Evolutionary conservation across 1,284 basidiomycete genomes (phyloP), one percentile per base, ranked within the genome.

Genomic region (Baeospora myosura): DNA sequence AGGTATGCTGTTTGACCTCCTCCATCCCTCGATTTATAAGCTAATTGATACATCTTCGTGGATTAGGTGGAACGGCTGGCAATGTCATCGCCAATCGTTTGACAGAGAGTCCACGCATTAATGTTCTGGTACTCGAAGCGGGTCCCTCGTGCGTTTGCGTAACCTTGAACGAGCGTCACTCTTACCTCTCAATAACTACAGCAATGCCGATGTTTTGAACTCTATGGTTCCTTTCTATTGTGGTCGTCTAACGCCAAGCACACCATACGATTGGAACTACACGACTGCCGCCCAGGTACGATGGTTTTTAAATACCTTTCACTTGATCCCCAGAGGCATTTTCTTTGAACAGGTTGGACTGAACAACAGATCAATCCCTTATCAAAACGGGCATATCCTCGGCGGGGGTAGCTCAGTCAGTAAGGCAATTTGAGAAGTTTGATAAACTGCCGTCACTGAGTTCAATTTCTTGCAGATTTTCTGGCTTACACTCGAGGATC

Each of bases 391-490:
- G 2, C 50, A 55, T 37, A 51, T 65, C 0, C 52, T 69, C 2
- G 68, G 68, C 7, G 68, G 68, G 3, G 56, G 53, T 16, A 63
- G 59, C 11, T 54, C 57, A n/a, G 55, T 63, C 36, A 67, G 65
- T 66, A 36, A 51, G 61, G 54, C 5, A n/a, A 37, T 41, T 17
- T 24, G 18, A 6, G 16, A 4, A 11, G 23, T 26, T 10, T 6
- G n/a, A n/a, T n/a, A n/a, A n/a, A n/a, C n/a, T 23, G 11, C 35
- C 35, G 7, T 37, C 16, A 16, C 10, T 23, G 21, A 17, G 21
- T 14, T 33, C 32, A 10, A 33, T 11, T 33, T 17, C 26, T 24
- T 18, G n/a, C 11, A 54, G 55, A 58, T 41, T 46, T 26, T 21
- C 52, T 59, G 53, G 41, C 50, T 21, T 56, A 58, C 40, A 56